Percentiles rank a stretch among this genome's conserved stretches.
phyloP scores from a whole-genome alignment of 257 asterid genomes.

The Coffea eugenioides region DNA sequence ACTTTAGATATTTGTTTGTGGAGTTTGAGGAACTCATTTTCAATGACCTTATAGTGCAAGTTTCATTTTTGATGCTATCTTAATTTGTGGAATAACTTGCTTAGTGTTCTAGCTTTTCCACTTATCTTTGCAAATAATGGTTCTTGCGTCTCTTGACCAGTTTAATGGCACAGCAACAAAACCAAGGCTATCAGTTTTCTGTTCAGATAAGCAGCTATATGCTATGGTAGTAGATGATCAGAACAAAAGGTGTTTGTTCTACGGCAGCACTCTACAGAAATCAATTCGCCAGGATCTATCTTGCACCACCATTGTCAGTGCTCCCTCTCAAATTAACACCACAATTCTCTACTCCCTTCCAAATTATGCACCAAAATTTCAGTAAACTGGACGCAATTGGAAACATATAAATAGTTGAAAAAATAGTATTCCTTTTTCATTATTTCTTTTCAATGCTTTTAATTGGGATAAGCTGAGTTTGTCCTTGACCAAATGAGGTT shows the following conservation, averaged over 20 bases:
- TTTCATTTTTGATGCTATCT: background rate
- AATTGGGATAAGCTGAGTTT: background rate
- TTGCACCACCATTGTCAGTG: constrained; percentile 60
- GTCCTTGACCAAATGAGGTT: background rate
- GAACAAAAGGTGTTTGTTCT: constrained; percentile 71
- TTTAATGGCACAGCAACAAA: constrained; percentile 66
- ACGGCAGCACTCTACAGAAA: constrained; percentile 75
- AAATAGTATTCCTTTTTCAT: background rate
- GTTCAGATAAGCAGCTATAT: constrained; percentile 76
- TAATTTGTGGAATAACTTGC: background rate
- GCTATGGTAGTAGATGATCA: constrained; percentile 82
- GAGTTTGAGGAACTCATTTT: too few species aligned
- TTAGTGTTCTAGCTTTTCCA: background rate
- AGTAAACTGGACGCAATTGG: too few species aligned
- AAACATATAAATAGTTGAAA: too few species aligned
- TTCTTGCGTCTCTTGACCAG: constrained; percentile 29
- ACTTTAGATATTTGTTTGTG: too few species aligned
- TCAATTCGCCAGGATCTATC: constrained; percentile 55
- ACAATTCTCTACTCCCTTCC: too few species aligned
- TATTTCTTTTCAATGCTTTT: background rate
- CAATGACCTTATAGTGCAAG: too few species aligned
- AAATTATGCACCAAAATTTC: background rate
- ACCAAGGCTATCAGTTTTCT: constrained; percentile 91
- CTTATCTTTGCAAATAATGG: background rate
- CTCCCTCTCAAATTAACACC: background rate